phyloP scores from a whole-genome alignment of 108 stramenopile genomes.

The Skeletonema potamos region DNA sequence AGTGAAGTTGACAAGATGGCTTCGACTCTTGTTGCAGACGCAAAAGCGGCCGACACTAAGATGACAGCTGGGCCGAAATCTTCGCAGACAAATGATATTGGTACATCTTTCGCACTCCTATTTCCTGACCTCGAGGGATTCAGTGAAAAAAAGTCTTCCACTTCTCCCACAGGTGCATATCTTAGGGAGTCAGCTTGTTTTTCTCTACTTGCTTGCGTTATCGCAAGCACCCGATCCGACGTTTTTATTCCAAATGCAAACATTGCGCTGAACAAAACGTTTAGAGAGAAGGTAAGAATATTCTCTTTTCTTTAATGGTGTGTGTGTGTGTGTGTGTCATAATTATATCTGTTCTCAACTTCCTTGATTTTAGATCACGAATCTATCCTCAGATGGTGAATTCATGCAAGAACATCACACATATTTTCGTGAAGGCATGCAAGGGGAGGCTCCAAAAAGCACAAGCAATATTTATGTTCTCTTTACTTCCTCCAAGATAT shows the following conservation, averaged over 20 bases:
- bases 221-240: conserved; percentile 7
- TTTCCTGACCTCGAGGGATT: conserved; percentile 7
- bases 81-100: not conserved
- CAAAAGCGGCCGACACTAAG: not conserved
- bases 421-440: conserved; percentile 14
- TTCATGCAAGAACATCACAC: conserved; percentile 13
- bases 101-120: conserved; percentile 5
- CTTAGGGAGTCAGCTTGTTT: conserved; percentile 24
- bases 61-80: not conserved
- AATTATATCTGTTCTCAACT: not conserved
- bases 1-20: not conserved
- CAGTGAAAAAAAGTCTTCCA: not conserved
- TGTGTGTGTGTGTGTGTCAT: no score
- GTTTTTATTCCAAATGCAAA: not conserved
- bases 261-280: conserved; percentile 12
- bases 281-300: conserved; percentile 19
- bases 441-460: conserved; percentile 11
- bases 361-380: conserved; percentile 9
- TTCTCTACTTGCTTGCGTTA: conserved; percentile 7
- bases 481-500: conserved; percentile 25
- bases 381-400: conserved; percentile 22
- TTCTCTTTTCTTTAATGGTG: no score
- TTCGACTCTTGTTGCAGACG: not conserved
- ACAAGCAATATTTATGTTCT: conserved; percentile 22
- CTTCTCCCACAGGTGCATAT: not conserved